phyloP scores from a whole-genome alignment of 331 rosid genomes.

The Stylosanthes scabra region DNA sequence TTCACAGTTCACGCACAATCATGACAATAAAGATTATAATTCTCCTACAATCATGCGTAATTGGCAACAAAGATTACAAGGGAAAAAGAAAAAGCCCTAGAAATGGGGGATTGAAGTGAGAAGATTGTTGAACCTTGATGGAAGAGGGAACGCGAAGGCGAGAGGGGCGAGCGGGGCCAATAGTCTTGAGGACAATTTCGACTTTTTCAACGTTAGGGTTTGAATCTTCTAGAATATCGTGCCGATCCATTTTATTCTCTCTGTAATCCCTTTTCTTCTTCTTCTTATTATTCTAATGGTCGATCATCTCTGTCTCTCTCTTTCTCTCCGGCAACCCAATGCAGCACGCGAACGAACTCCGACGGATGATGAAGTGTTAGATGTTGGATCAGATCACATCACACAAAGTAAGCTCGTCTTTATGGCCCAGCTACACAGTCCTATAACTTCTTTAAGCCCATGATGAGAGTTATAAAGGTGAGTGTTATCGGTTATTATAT shows the following conservation, averaged over 20 bases:
- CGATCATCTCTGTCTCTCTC: not conserved
- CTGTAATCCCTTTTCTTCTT: not conserved
- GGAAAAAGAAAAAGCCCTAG: not conserved
- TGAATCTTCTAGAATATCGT: constrained; percentile 58
- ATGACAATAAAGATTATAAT: not conserved
- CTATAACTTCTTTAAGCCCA: too few relatives aligned
- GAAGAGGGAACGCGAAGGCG: constrained; percentile 74
- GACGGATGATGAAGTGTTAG: not conserved
- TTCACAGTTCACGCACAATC: not conserved
- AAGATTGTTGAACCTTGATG: constrained; percentile 54
- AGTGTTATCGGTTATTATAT: too few relatives aligned
- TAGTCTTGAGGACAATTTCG: constrained; percentile 73
- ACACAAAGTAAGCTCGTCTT: too few relatives aligned
- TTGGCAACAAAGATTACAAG: not conserved
- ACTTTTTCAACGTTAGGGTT: constrained; percentile 41
- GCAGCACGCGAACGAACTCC: not conserved
- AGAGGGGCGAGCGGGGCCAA: constrained; percentile 94
- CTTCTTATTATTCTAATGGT: not conserved
- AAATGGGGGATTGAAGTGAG: constrained; percentile 7
- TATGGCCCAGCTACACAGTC: too few relatives aligned
- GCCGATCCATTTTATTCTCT: not conserved
- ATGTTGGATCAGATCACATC: too few relatives aligned
- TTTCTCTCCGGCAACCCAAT: not conserved
- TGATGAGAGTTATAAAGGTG: too few relatives aligned
- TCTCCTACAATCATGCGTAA: not conserved